Base-by-base conservation (phyloP, 768 basidiomycete genomes). In the Rhodosporidiobolus sp. region DNA sequence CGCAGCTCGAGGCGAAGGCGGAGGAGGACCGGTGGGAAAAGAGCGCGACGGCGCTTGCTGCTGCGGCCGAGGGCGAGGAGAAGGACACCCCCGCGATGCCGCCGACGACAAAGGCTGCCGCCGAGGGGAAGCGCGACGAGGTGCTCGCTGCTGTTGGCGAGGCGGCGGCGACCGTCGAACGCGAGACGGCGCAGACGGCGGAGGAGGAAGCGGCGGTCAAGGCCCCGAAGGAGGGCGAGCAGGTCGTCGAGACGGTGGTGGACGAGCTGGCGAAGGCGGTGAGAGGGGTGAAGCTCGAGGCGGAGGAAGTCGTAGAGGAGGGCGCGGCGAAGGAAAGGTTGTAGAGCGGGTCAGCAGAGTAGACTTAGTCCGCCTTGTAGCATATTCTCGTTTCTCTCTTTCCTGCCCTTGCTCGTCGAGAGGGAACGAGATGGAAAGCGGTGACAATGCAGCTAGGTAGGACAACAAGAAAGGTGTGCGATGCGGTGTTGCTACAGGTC, bases 181-280 rank as follows among this genome's bases (percentile, higher is more conserved):
- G 54, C 11, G 38, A 30, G 48, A 50, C 63, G 60, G 35, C 26
- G 50, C 4, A 43, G 28, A 20, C 8, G 49, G 48, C 16, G 24
- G 45, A 50, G 63, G 38, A 19, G 26, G 9, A 34, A 4, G 45
- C 10, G 6, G 58, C 58, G 11, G 58, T 45, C 24, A 22, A 28
- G 3, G 54, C 45, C 43, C 17, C 45, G 17, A 35, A 48, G 26
- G 65, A 65, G 14, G 58, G 58, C 9, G 43, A 59, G 58, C 9
- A n/a, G n/a, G 26, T 59, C 14, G 43, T 32, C 22, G 58, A 59
- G 7, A 17, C 12, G 26, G 58, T 30, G 16, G 65, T 66, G 11
- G 65, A 72, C 17, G 65, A 48, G 19, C 45, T 67, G 48, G 28
- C 70, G 26, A 35, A 67, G 10, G 54, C 35, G 7, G 65, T 72